These are phyloP conservation scores for Scalesia atractyloides DNA, from an alignment of 129 eudicot genomes.

Conservation along the genomic window DNA sequence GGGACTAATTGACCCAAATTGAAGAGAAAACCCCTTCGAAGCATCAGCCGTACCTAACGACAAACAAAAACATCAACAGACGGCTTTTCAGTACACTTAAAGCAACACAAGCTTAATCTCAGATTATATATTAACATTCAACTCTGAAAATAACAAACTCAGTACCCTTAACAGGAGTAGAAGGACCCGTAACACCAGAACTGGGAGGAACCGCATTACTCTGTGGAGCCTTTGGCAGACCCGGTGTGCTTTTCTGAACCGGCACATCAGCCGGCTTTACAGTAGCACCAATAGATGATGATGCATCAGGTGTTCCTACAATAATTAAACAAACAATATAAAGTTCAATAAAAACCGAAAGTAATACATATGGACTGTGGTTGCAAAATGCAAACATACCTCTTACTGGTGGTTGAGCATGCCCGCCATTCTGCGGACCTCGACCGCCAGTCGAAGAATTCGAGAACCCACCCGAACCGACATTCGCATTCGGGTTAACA, in stretches of 20 bases:
- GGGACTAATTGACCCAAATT: constrained; percentile 90
- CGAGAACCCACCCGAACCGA: constrained; percentile 21
- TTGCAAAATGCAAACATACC: constrained; percentile 42
- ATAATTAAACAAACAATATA: background rate
- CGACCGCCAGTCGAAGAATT: constrained; percentile 32
- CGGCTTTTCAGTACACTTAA: background rate
- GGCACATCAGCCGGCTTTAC: constrained; percentile 46
- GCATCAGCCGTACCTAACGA: constrained; percentile 56
- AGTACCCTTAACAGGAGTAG: constrained; percentile 73
- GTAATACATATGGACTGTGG: no score
- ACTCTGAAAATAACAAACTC: background rate
- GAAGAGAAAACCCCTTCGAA: constrained; percentile 62
- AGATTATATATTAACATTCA: background rate
- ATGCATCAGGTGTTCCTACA: constrained; percentile 55
- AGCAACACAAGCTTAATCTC: background rate
- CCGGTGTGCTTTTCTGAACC: constrained; percentile 50
- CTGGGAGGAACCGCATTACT: constrained; percentile 37
- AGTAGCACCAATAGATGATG: constrained; percentile 34
- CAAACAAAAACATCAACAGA: constrained; percentile 17
- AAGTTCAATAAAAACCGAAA: no score
- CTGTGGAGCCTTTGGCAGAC: constrained; percentile 67
- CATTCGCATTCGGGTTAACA: constrained; percentile 34
- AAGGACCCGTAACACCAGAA: constrained; percentile 45
- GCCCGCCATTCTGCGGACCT: constrained; percentile 68
- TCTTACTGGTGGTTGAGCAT: constrained; percentile 42